Base-by-base conservation (phyloP, 1,284 basidiomycete species). In the Schizophyllum amplum region DNA sequence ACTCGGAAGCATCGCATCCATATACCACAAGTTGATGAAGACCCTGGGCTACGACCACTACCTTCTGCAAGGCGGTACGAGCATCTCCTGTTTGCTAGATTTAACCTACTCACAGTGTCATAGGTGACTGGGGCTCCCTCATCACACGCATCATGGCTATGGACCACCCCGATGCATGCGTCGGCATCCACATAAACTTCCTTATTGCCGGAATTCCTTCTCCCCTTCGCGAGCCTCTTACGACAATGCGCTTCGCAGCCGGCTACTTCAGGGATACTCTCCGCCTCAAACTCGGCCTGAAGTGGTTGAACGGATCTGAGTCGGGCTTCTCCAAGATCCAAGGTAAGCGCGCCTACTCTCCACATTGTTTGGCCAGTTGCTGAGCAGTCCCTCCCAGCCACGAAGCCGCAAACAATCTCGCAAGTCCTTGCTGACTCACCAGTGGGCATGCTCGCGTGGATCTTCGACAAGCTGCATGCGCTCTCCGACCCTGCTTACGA, bases 11-110 rank as follows among this genome's bases (percentile, higher is more conserved):
- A 65, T 68, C 48, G 65, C 63, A 7, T 58, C 60, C 5, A 57
- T 68, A 50, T 69, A 68, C 61, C 65, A 75, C 52, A 75, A 74
- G 55, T 61, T 77, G 23, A 77, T 77, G 76, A 53, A 69, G 4
- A 63, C 66, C 0, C 61, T 78, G 47, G 74, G 76, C 1, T 78
- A 78, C 59, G 53, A 58, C 20, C 61, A 47, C 50, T 67, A 67
- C 68, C 66, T 76, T 25, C 70, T 69, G 1, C 76, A 77, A 63
- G 76, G 74, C 4, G 76, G 76, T 7, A 42, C 33, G 33, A 42
- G 13, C 7, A 42, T 42, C 33, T 3, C 17, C 11, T 42, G 33
- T 17, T 42, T 42, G 2, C 33, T 42, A 42, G 17, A 3, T 9
- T 42, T 42, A 17, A 42, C 33, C 33, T 42, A n/a, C n/a, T n/a